Evolutionary conservation across 352 stramenopile genomes (phyloP), one percentile per base, ranked within the genome.

Genomic region (Pythium oligandrum): DNA sequence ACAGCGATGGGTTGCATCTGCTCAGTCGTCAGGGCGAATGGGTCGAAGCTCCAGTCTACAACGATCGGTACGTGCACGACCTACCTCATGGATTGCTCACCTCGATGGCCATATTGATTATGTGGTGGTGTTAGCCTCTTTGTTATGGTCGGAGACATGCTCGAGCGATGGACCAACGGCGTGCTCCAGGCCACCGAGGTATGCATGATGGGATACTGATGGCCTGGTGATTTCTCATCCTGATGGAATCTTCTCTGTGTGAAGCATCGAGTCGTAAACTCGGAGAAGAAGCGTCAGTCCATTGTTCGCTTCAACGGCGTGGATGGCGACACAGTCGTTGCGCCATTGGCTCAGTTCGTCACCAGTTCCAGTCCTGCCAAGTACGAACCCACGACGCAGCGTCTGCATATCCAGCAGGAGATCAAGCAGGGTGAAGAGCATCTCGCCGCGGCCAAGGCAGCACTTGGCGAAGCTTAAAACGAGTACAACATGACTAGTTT

Each of bases 231-330:
- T 26, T 26, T 26, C 17, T 26, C 17, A 26, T 26, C 17, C 17
- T 26, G 17, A 38, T 44, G 8, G 11, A 31, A 33, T 48, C 44
- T 48, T n/a, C n/a, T 45, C 32, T 64, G 26, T 40, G 8, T 38
- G 8, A 30, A 92, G 78, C 83, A 93, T 51, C 83, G 83, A 12
- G 80, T 93, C 11, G 74, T 87, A 49, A 90, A 87, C 64, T 75
- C 73, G 11, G 66, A 82, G 36, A 74, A 79, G 48, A 86, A 88
- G 64, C 80, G 83, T 4, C 78, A 91, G 53, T 91, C 83, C 3
- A 91, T 91, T 38, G 79, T 93, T 38, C 80, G 83, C 8, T 93
- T 93, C 66, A 90, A 91, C 48, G 83, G 80, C 33, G 71, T 82
- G 0, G 74, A 90, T 37, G 77, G 80, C 10, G 73, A 90, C 47